phyloP scores from a whole-genome alignment of 2,329 filamentous ascomycete species.

The Xylaria arbuscula region DNA sequence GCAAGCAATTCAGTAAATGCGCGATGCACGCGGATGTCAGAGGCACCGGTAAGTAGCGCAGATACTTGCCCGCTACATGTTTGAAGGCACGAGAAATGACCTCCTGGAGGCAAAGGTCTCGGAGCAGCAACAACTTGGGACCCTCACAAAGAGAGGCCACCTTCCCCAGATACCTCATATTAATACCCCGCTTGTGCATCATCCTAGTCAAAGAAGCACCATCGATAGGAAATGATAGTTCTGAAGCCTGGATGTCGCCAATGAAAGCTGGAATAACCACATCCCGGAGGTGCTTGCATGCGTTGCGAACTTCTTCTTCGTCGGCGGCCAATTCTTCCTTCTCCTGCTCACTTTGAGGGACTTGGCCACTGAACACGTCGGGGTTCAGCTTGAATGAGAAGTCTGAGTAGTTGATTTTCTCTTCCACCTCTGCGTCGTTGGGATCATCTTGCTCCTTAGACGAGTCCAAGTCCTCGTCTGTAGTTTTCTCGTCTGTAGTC shows the following conservation, averaged over 20 bases:
- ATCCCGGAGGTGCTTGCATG: slow-evolving; percentile 80
- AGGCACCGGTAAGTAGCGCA: slow-evolving; percentile 81
- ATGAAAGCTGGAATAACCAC: slow-evolving; percentile 87
- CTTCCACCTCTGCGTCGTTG: slow-evolving; percentile 59
- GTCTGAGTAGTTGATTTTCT: slow-evolving; percentile 84
- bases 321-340: slow-evolving; percentile 85
- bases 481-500: slow-evolving; percentile 45
- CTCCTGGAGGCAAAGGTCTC: slow-evolving; percentile 83
- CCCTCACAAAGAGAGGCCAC: slow-evolving; percentile 77
- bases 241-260: slow-evolving; percentile 87
- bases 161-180: slow-evolving; percentile 93
- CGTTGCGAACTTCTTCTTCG: slow-evolving; percentile 87
- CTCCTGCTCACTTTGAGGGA: slow-evolving; percentile 89
- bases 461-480: slow-evolving; percentile 44
- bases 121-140: slow-evolving; percentile 79
- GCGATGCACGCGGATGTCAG: slow-evolving; percentile 83
- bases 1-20: slow-evolving; percentile 92
- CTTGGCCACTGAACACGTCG: slow-evolving; percentile 93
- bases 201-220: slow-evolving; percentile 89
- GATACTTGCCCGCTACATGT: slow-evolving; percentile 82
- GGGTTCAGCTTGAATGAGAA: slow-evolving; percentile 93
- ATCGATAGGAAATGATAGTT: slow-evolving; percentile 98
- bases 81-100: slow-evolving; percentile 98
- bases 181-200: slow-evolving; percentile 96
- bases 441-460: slow-evolving; percentile 48